Conservation (phyloP, 371 early-diverging fungal genomes). For the Polyrhizophydium stewartii region DNA sequence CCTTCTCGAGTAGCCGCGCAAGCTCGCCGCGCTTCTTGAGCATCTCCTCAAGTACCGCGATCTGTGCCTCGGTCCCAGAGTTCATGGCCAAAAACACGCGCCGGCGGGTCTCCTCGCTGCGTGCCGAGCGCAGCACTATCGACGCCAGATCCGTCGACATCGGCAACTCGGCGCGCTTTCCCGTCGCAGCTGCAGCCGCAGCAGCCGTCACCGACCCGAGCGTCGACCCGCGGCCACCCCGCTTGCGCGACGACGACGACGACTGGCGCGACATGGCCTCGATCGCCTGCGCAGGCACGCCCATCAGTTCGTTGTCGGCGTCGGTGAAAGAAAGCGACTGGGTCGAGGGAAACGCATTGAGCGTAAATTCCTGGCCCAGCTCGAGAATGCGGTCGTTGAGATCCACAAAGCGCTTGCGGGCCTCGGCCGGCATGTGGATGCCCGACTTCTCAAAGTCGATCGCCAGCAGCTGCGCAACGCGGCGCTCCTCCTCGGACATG, state of each 20-base stretch:
- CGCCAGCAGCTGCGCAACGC: slow-evolving; percentile 77
- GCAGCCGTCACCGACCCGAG: neutral
- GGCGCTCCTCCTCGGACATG: slow-evolving; percentile 66
- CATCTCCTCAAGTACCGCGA: slow-evolving; percentile 66
- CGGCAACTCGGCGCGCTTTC: slow-evolving; percentile 3
- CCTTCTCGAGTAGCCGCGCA: slow-evolving; percentile 71
- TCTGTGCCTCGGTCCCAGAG: slow-evolving; percentile 59
- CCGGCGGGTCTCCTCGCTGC: slow-evolving; percentile 60
- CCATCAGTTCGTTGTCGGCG: slow-evolving; percentile 18
- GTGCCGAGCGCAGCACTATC: slow-evolving; percentile 54
- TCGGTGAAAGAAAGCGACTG: slow-evolving; percentile 19
- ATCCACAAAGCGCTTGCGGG: slow-evolving; percentile 69
- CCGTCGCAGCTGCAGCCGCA: neutral
- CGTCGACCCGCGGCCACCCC: neutral
- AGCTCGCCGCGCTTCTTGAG: slow-evolving; percentile 69
- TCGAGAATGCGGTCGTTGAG: slow-evolving; percentile 78
- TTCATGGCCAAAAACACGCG: slow-evolving; percentile 72
- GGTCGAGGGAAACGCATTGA: slow-evolving; percentile 13
- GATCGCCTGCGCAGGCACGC: slow-evolving; percentile 20
- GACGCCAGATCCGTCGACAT: slow-evolving; percentile 52
- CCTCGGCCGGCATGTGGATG: slow-evolving; percentile 70
- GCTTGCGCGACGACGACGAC: neutral
- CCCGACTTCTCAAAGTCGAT: slow-evolving; percentile 94
- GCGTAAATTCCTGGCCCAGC: slow-evolving; percentile 69
- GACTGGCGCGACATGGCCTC: neutral